Evolutionary conservation across 1,139 yeast species (phyloP).

Genomic region (Protomyces inundatus): DNA sequence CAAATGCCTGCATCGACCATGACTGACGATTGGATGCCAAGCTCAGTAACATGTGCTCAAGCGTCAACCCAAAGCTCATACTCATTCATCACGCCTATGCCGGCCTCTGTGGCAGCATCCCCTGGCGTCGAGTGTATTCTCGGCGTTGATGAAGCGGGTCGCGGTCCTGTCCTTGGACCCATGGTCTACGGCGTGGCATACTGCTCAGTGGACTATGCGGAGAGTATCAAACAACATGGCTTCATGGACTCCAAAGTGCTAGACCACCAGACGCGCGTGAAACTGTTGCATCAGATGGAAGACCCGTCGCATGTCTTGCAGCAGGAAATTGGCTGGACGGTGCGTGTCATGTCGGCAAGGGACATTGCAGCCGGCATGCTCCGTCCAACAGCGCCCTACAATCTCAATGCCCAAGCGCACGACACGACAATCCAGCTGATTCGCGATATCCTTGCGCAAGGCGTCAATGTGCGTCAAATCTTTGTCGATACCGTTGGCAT

Average conservation of each 20-base stretch:
- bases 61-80: slow-evolving; percentile 33
- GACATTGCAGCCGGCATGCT: slow-evolving; percentile 90
- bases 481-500: slow-evolving; percentile 98
- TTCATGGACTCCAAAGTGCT: slow-evolving; percentile 86
- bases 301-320: slow-evolving; percentile 45
- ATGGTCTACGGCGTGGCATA: slow-evolving; percentile 94
- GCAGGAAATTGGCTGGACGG: slow-evolving; percentile 76
- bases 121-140: slow-evolving; percentile 46
- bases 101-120: slow-evolving; percentile 34
- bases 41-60: slow-evolving; percentile 11
- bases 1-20: not conserved
- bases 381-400: slow-evolving; percentile 58
- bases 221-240: slow-evolving; percentile 57
- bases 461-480: slow-evolving; percentile 53
- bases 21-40: slow-evolving; percentile 9
- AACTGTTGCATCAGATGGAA: slow-evolving; percentile 58
- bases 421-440: slow-evolving; percentile 83
- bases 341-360: slow-evolving; percentile 75
- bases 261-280: slow-evolving; percentile 63
- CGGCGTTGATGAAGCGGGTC: slow-evolving; percentile 97
- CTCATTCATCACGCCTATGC: slow-evolving; percentile 42
- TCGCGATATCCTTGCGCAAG: slow-evolving; percentile 52
- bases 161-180: slow-evolving; percentile 92
- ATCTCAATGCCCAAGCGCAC: slow-evolving; percentile 92
- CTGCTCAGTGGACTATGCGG: slow-evolving; percentile 54